Conservation (phyloP, 345 rosid genomes). For the Heritiera fomes region DNA sequence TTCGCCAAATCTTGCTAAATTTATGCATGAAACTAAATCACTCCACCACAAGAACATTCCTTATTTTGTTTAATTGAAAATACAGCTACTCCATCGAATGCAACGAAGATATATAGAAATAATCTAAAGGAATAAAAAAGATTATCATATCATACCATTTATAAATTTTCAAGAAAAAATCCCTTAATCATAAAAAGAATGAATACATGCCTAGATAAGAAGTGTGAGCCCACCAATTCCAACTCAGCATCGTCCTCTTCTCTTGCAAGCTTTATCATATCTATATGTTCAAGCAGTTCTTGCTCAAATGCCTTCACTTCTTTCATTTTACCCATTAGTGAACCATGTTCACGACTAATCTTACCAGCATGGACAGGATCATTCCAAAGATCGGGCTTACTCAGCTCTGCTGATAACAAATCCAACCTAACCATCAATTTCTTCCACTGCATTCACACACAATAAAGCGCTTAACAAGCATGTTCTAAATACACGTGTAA, state of each 20-base stretch:
- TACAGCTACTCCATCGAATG: background rate
- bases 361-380: slow-evolving; percentile 87
- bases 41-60: background rate
- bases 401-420: slow-evolving; percentile 63
- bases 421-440: slow-evolving; percentile 61
- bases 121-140: slow-evolving; percentile 9
- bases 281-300: slow-evolving; percentile 88
- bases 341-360: slow-evolving; percentile 89
- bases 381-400: slow-evolving; percentile 79
- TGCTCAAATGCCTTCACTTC: slow-evolving; percentile 72
- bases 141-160: background rate
- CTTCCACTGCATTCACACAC: slow-evolving; percentile 69
- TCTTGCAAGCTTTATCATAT: slow-evolving; percentile 88
- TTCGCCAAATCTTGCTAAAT: background rate
- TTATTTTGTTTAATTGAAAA: background rate
- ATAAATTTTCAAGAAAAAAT: background rate
- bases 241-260: slow-evolving; percentile 86
- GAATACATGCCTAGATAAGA: slow-evolving; percentile 72
- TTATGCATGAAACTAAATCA: background rate
- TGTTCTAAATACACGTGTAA: background rate
- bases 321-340: slow-evolving; percentile 66
- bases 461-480: slow-evolving; percentile 16
- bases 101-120: background rate
- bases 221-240: slow-evolving; percentile 84
- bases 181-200: slow-evolving; percentile 26